Evolutionary conservation across 495 filamentous ascomycete species (phyloP).

Genomic region (Collariella sp.): DNA sequence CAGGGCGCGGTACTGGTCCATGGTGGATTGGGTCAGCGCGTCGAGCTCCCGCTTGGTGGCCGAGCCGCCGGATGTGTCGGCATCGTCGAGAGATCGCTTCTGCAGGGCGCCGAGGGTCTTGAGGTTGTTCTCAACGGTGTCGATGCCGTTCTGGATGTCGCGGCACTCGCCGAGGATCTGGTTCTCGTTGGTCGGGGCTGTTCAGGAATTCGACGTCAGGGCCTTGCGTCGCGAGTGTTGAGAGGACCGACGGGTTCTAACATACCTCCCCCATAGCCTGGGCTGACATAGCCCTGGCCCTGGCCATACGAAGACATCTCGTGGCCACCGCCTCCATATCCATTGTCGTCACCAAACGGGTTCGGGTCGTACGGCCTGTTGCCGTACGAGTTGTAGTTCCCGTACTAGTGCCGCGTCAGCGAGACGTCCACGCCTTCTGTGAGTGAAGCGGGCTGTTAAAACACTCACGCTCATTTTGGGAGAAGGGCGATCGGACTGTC

Average conservation of each 20-base stretch:
- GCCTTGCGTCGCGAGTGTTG: neutral
- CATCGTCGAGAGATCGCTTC: slow-evolving; percentile 49
- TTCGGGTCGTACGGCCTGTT: slow-evolving; percentile 20
- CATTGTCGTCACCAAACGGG: slow-evolving; percentile 19
- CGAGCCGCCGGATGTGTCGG: slow-evolving; percentile 44
- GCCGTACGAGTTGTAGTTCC: slow-evolving; percentile 8
- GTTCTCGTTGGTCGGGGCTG: slow-evolving; percentile 45
- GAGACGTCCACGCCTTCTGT: neutral
- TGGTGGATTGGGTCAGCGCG: slow-evolving; percentile 57
- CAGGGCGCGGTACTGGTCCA: slow-evolving; percentile 68
- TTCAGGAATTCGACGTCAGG: neutral
- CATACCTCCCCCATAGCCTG: too few species aligned
- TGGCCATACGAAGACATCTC: slow-evolving; percentile 55
- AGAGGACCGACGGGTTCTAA: slow-evolving; percentile 25
- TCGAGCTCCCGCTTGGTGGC: slow-evolving; percentile 52
- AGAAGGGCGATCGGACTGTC: slow-evolving; percentile 8
- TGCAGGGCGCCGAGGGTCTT: slow-evolving; percentile 51
- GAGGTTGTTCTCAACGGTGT: slow-evolving; percentile 60
- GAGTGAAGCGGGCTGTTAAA: neutral
- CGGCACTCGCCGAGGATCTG: slow-evolving; percentile 75
- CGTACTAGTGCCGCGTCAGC: slow-evolving; percentile 29
- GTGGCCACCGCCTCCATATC: slow-evolving; percentile 44
- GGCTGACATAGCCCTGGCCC: slow-evolving; percentile 40
- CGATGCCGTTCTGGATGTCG: slow-evolving; percentile 66
- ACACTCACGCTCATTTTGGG: slow-evolving; percentile 43